phyloP scores from a whole-genome alignment of 2,329 filamentous ascomycete species.

The Penicillium sp. region DNA sequence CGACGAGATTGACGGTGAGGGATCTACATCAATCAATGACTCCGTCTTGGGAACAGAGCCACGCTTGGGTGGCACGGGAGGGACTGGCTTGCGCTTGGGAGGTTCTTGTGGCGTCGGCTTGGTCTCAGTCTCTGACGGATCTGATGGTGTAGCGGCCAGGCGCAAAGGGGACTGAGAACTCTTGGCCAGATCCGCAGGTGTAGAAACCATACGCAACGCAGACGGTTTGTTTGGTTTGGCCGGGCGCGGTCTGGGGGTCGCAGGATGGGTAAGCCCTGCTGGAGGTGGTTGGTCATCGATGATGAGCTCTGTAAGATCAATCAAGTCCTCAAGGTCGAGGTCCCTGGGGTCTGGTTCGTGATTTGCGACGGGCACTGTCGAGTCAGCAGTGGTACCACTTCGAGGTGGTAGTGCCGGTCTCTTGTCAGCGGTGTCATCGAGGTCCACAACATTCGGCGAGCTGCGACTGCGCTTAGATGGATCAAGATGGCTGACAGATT shows the following conservation, averaged over 20 bases:
- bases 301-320: conserved; percentile 40
- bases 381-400: conserved; percentile 20
- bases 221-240: conserved; percentile 46
- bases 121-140: background rate
- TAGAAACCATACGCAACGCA: conserved; percentile 37
- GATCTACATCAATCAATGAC: conserved; percentile 17
- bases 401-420: conserved; percentile 43
- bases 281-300: conserved; percentile 19
- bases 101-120: conserved; percentile 17
- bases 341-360: conserved; percentile 22
- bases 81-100: conserved; percentile 35
- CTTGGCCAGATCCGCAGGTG: conserved; percentile 17
- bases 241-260: conserved; percentile 33
- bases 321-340: conserved; percentile 35
- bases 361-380: conserved; percentile 11
- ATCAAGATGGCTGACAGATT: conserved; percentile 45
- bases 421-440: conserved; percentile 28
- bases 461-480: conserved; percentile 24
- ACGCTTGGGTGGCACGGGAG: conserved; percentile 40
- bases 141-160: background rate
- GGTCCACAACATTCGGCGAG: conserved; percentile 26
- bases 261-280: conserved; percentile 16
- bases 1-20: conserved; percentile 26
- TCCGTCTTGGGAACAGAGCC: conserved; percentile 20
- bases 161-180: background rate